A percentile compares a stretch with the other conserved stretches of the same genome.
Evolutionary conservation across 1,139 yeast genomes (phyloP).

Genomic region (Yamadazyma songkhlaensis): DNA sequence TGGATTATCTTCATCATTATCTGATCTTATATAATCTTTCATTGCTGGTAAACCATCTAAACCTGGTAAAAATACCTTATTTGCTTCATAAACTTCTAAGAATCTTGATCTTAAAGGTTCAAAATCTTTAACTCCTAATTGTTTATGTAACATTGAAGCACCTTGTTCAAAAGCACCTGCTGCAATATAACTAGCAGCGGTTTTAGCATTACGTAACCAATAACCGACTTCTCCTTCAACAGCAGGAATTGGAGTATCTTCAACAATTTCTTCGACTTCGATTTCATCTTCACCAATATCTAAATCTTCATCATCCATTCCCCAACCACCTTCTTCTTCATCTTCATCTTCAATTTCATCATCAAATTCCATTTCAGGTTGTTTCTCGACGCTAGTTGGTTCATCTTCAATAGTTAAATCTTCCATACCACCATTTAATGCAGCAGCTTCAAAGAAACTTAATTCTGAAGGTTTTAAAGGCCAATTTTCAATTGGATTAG

Average conservation of each 20-base stretch:
- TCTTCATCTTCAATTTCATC: constrained; percentile 55
- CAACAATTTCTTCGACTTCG: constrained; percentile 19
- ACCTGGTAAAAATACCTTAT: constrained; percentile 74
- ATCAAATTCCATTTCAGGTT: constrained; percentile 27
- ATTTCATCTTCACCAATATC: constrained; percentile 39
- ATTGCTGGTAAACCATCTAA: constrained; percentile 69
- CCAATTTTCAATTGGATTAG: constrained; percentile 63
- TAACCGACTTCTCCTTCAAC: constrained; percentile 61
- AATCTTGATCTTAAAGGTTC: constrained; percentile 85
- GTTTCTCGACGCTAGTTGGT: constrained; percentile 8
- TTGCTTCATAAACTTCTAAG: constrained; percentile 76
- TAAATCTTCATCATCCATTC: constrained; percentile 45
- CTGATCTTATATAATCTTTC: constrained; percentile 64
- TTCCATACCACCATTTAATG: constrained; percentile 71
- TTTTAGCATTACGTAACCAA: constrained; percentile 88
- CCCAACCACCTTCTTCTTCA: constrained; percentile 55
- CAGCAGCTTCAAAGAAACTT: constrained; percentile 83
- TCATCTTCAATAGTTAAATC: constrained; percentile 54
- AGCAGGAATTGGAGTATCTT: constrained; percentile 16
- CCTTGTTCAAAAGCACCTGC: constrained; percentile 98
- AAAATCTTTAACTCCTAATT: constrained; percentile 80
- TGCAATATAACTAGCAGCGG: constrained; percentile 92
- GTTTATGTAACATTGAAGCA: constrained; percentile 85
- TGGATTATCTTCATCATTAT: constrained; percentile 58
- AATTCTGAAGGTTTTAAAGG: constrained; percentile 72